phyloP scores from a whole-genome alignment of 345 rosid species.

The Zanthoxylum bungeanum region DNA sequence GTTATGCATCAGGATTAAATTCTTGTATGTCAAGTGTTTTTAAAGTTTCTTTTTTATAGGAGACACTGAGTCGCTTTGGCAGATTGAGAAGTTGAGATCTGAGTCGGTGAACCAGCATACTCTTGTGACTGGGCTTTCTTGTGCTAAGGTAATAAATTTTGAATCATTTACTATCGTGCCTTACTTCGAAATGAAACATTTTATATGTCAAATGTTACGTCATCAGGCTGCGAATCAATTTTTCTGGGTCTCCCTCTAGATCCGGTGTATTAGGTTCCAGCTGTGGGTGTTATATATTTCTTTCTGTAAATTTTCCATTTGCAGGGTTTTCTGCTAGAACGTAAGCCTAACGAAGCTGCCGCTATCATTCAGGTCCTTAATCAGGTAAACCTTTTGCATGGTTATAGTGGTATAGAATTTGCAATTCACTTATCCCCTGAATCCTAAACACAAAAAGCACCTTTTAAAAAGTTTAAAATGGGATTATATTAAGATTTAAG shows the following conservation, averaged over 20 bases:
- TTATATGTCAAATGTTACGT: neutral
- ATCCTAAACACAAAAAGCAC: neutral
- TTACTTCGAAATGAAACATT: neutral
- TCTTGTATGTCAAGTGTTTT: neutral
- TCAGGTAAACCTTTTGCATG: conserved; percentile 40
- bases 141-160: conserved; percentile 63
- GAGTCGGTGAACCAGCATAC: conserved; percentile 56
- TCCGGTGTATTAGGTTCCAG: neutral
- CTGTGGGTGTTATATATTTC: neutral
- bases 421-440: neutral
- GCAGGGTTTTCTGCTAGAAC: conserved; percentile 72
- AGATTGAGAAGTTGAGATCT: conserved; percentile 71
- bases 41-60: conserved; percentile 35
- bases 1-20: neutral
- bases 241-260: neutral
- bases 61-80: conserved; percentile 69
- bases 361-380: conserved; percentile 50
- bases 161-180: neutral
- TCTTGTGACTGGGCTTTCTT: conserved; percentile 57
- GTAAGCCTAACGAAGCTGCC: conserved; percentile 75
- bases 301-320: neutral
- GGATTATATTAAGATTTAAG: neutral
- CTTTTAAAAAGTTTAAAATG: neutral
- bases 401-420: neutral
- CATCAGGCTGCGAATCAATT: neutral